Base-by-base conservation (phyloP, 1,284 basidiomycete genomes). In the Cerrena zonata region DNA sequence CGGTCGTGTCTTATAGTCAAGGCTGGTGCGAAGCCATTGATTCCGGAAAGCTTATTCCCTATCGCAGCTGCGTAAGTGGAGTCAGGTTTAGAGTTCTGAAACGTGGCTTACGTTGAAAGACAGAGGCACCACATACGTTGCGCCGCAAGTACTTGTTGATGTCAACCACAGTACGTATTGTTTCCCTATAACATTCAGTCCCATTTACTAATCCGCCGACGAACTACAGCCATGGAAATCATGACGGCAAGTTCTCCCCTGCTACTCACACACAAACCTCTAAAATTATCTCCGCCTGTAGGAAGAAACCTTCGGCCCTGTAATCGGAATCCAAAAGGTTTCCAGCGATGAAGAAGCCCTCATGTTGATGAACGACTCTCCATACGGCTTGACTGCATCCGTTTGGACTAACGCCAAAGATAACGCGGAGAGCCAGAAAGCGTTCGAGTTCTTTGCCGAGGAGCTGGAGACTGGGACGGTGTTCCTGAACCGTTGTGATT, bases 341-440 rank as follows among this genome's bases (percentile, higher is more conserved):
- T 73, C 78, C 12, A 84, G 84, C 0, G 92, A 94, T 62, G 84
- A 86, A 46, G 91, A 95, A 65, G 94, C 94, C 0, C 72, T 97
- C 51, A 65, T 70, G 27, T 77, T 96, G 26, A 97, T 98, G 90
- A 97, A 98, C 68, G 93, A 97, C 68, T 96, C 93, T n/a, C 81
- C 79, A 1, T 97, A 94, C 65, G 94, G 94, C 12, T 76, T 98
- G 27, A 98, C 94, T 1, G 91, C 91, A 1, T 93, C 91, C 18
- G 69, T 98, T 25, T 98, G 94, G 94, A 96, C 94, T 0, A 79
- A 91, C 61, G 80, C 79, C 1, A 73, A 76, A 34, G 68, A 67
- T 7, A 77, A 82, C 50, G 62, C 74, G 0, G 78, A 80, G 23
- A 86, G 84, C 1, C 77, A 87, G 51, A 66, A 73, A 3, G 83